These are phyloP conservation scores for Colletotrichum eleusines DNA, from an alignment of 2,329 filamentous ascomycete genomes.

Conservation along the genomic window DNA sequence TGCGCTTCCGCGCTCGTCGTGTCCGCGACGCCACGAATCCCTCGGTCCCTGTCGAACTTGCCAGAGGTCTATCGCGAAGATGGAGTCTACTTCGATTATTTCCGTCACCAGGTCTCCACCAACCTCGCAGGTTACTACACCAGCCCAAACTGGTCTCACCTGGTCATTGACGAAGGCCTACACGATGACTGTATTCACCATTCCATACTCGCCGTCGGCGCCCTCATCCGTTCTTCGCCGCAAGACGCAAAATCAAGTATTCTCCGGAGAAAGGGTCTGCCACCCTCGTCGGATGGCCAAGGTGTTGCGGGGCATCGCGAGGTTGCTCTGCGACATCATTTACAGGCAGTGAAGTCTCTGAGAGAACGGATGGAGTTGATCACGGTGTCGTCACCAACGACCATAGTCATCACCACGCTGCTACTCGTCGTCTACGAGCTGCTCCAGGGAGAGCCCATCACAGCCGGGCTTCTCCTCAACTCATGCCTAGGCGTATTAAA, in stretches of 20 bases:
- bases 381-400: constrained; percentile 27
- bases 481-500: constrained; percentile 29
- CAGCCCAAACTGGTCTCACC: constrained; percentile 26
- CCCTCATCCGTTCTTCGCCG: constrained; percentile 16
- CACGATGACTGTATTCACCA: constrained; percentile 35
- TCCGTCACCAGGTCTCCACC: constrained; percentile 25
- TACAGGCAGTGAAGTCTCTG: constrained; percentile 25
- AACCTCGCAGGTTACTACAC: constrained; percentile 28
- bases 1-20: background rate
- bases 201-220: constrained; percentile 29
- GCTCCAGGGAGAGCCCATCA: constrained; percentile 36
- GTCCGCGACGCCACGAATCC: background rate
- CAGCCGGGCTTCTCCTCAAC: constrained; percentile 34
- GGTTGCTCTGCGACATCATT: constrained; percentile 27
- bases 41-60: constrained; percentile 8
- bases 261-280: background rate
- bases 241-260: background rate
- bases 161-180: constrained; percentile 27
- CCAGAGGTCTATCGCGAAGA: constrained; percentile 22
- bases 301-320: constrained; percentile 20
- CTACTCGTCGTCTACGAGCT: constrained; percentile 41
- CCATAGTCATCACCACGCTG: constrained; percentile 32
- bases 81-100: constrained; percentile 31
- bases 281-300: background rate
- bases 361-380: constrained; percentile 18